Conservation (phyloP, 2,329 filamentous ascomycete genomes). For the Chrysosphaeria jannelii region DNA sequence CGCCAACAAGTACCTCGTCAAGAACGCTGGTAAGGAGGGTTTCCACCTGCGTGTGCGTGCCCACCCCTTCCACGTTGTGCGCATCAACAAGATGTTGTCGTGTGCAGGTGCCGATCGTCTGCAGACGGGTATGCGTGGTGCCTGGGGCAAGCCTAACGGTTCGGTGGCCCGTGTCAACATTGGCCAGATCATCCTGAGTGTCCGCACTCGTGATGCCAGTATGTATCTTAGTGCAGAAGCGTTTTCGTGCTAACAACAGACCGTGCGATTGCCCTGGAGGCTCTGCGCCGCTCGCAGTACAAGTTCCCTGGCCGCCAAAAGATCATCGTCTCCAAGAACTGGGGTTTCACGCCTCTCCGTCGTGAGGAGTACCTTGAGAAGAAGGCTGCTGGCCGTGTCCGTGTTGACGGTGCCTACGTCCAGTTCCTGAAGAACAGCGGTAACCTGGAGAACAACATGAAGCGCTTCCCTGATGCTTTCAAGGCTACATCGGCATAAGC, state of each 20-base stretch:
- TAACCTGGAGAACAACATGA: conserved; percentile 58
- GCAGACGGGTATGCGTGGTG: conserved; percentile 99
- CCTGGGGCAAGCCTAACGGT: conserved; percentile 98
- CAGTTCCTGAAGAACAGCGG: conserved; percentile 97
- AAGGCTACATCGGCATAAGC: conserved; percentile 15
- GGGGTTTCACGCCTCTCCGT: conserved; percentile 96
- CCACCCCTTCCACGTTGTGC: conserved; percentile 99
- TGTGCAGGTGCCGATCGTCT: conserved; percentile 99
- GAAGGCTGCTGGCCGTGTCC: conserved; percentile 77
- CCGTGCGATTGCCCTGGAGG: conserved; percentile 84
- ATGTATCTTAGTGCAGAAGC: conserved; percentile 12
- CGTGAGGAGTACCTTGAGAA: conserved; percentile 93
- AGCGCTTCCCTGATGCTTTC: conserved; percentile 86
- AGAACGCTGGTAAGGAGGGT: conserved; percentile 39
- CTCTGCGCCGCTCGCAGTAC: conserved; percentile 97
- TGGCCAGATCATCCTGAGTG: conserved; percentile 91
- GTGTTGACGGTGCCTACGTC: conserved; percentile 96
- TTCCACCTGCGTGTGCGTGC: conserved; percentile 57
- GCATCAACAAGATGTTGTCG: conserved; percentile 99
- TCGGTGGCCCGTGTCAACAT: conserved; percentile 99
- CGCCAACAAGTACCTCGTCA: conserved; percentile 67
- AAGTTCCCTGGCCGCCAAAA: conserved; percentile 99
- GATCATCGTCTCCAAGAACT: conserved; percentile 99
- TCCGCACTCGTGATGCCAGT: conserved; percentile 87
- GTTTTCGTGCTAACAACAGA: conserved; percentile 16